Percentiles rank a stretch among this genome's conserved stretches.
Conservation (phyloP, 2,329 filamentous ascomycete species). For the Magnaporthiopsis rhizophila region DNA sequence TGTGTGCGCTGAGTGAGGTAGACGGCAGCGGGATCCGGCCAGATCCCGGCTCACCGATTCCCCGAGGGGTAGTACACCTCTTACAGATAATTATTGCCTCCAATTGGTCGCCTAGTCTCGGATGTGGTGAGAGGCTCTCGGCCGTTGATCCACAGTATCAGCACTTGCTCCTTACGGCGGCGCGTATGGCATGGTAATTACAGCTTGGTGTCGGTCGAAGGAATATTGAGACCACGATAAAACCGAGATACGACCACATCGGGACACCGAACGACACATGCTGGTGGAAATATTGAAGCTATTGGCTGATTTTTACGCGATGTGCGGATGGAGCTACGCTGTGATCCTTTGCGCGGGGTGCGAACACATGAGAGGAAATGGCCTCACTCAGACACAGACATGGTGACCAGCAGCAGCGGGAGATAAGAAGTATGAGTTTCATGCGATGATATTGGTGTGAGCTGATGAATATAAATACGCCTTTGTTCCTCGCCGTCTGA, state of each 20-base stretch:
- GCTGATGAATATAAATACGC: neutral
- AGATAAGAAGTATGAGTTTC: too few relatives aligned
- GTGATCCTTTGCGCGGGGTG: neutral
- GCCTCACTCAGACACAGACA: neutral
- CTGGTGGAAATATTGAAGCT: neutral
- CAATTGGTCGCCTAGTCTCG: neutral
- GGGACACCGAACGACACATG: neutral
- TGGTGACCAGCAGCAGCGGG: too few relatives aligned
- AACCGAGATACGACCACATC: neutral
- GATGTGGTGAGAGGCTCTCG: neutral
- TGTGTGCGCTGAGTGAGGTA: neutral
- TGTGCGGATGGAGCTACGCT: neutral
- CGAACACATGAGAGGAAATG: neutral
- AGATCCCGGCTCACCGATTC: neutral
- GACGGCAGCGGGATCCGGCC: too few relatives aligned
- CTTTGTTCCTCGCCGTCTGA: neutral
- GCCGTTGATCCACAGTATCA: neutral
- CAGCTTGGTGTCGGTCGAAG: neutral
- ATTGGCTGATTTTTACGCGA: neutral
- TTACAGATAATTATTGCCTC: neutral
- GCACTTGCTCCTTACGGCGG: neutral
- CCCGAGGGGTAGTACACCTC: neutral
- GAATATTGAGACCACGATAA: neutral
- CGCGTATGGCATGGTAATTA: neutral
- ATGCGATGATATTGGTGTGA: neutral